Conservation (phyloP, 2,329 filamentous ascomycete genomes). For the Paecilomyces variotii region DNA sequence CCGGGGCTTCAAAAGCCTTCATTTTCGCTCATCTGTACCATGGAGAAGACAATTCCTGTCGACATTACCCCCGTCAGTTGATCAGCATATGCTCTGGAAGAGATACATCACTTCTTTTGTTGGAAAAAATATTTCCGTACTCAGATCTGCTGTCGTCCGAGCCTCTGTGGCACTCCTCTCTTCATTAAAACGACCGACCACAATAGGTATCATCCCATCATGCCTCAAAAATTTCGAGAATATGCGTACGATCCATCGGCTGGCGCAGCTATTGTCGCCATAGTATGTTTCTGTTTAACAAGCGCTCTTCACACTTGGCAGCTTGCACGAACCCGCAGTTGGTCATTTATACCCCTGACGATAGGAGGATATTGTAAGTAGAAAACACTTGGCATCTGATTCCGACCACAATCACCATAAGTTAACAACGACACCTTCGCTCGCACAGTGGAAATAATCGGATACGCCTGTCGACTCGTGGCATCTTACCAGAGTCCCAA, state of each 20-base stretch:
- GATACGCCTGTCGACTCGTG: conserved; percentile 41
- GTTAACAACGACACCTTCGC: background rate
- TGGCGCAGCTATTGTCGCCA: background rate
- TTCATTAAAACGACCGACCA: background rate
- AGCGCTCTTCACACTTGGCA: conserved; percentile 32
- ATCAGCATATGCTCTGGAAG: background rate
- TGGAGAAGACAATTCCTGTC: background rate
- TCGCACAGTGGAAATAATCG: conserved; percentile 39
- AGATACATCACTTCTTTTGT: background rate
- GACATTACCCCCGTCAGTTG: background rate
- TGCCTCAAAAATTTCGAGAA: background rate
- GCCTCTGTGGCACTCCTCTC: no score
- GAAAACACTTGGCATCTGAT: background rate
- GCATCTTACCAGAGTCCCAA: conserved; percentile 33
- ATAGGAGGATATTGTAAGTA: conserved; percentile 4
- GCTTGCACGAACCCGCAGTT: conserved; percentile 34
- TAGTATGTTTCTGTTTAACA: conserved; percentile 25
- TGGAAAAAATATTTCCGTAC: no score
- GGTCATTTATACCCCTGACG: conserved; percentile 31
- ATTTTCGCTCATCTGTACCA: background rate
- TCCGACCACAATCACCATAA: no score
- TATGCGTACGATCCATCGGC: background rate
- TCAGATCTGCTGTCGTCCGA: no score
- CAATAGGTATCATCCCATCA: background rate
- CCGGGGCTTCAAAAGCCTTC: background rate